Percentiles rank a stretch among this genome's conserved stretches.
phyloP scores from a whole-genome alignment of 306 rosid species.

The Trifolium pratense region DNA sequence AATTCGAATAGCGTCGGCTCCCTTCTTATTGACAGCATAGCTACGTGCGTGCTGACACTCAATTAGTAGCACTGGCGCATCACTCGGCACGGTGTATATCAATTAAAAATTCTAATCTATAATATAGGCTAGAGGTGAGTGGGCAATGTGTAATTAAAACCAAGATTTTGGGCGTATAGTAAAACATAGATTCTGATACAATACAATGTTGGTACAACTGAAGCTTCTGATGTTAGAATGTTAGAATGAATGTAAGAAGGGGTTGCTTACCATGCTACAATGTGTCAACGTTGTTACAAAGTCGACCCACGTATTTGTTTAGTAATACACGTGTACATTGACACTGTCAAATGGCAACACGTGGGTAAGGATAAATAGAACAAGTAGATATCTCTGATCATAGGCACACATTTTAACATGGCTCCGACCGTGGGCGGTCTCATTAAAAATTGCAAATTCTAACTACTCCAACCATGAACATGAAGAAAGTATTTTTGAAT shows the following conservation, averaged over 20 bases:
- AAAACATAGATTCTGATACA: background rate
- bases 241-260: too few relatives aligned
- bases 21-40: too few relatives aligned
- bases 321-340: slow-evolving; percentile 13
- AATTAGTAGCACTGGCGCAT: too few relatives aligned
- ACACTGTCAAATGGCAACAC: background rate
- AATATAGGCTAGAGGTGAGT: too few relatives aligned
- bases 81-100: too few relatives aligned
- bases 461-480: background rate
- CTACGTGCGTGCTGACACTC: too few relatives aligned
- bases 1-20: too few relatives aligned
- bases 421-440: background rate
- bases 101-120: too few relatives aligned
- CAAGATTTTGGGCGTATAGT: background rate
- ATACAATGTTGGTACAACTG: too few relatives aligned
- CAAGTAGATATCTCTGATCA: background rate
- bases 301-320: background rate
- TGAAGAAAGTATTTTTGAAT: too few relatives aligned
- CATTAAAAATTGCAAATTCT: background rate
- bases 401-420: slow-evolving; percentile 8
- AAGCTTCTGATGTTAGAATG: background rate
- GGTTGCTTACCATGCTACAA: background rate
- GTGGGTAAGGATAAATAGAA: background rate
- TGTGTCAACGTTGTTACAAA: background rate
- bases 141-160: background rate